Evolutionary conservation across 345 rosid species (phyloP).

Genomic region (Moricandia arvensis): DNA sequence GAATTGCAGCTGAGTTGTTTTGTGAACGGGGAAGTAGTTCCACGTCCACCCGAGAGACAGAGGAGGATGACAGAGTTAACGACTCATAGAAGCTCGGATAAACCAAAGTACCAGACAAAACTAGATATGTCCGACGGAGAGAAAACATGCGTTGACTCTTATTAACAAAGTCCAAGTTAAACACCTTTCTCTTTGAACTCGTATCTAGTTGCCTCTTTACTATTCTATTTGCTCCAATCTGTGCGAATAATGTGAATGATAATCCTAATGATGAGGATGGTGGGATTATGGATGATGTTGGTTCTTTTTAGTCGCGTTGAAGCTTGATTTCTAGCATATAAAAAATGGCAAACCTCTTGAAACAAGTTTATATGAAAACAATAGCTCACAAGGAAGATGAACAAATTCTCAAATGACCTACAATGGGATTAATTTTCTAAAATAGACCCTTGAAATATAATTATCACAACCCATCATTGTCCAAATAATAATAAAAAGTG

Average conservation of each 20-base stretch:
- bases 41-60: neutral
- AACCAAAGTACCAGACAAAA: constrained; percentile 67
- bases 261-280: neutral
- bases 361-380: too few species aligned
- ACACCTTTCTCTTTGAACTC: neutral
- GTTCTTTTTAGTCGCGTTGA: neutral
- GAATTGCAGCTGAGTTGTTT: neutral
- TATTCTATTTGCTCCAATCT: neutral
- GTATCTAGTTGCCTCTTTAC: neutral
- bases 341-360: too few species aligned
- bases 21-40: neutral
- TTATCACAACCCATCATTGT: too few species aligned
- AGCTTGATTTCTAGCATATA: neutral
- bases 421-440: too few species aligned
- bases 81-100: neutral
- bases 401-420: too few species aligned
- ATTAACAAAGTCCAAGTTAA: neutral
- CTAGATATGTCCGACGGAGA: constrained; percentile 76
- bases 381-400: too few species aligned
- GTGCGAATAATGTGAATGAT: neutral
- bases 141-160: constrained; percentile 49
- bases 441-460: too few species aligned
- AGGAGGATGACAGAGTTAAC: neutral
- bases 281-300: neutral
- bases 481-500: too few species aligned